These are phyloP conservation scores for Rhynchospora tenuis DNA, from an alignment of 176 grass and related monocot species.

Conservation along the genomic window DNA sequence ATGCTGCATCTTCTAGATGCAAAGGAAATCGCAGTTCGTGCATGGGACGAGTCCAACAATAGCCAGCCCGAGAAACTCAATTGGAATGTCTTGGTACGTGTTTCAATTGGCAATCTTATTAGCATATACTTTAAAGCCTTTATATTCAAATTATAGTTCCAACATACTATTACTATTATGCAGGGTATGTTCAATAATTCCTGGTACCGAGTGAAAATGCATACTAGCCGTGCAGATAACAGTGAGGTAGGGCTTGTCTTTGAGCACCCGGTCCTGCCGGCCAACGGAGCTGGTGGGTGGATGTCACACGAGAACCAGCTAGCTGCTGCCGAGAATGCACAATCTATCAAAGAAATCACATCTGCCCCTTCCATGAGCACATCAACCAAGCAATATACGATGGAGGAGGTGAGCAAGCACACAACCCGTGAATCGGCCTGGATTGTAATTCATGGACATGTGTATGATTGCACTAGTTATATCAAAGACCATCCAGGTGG, in stretches of 20 bases:
- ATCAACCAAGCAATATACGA: not conserved
- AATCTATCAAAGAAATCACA: conserved; percentile 36
- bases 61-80: conserved; percentile 22
- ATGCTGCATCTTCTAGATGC: too few relatives aligned
- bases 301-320: conserved; percentile 40
- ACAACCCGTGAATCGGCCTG: conserved; percentile 55
- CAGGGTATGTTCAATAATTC: conserved; percentile 88
- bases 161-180: not conserved
- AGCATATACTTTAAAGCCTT: not conserved
- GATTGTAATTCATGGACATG: conserved; percentile 82
- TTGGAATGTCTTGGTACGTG: too few relatives aligned
- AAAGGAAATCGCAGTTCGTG: conserved; percentile 32
- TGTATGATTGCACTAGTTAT: conserved; percentile 85
- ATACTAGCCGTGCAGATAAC: conserved; percentile 29
- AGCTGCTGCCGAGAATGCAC: not conserved
- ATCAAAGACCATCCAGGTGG: conserved; percentile 85
- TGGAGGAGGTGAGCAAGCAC: conserved; percentile 67
- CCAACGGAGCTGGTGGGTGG: conserved; percentile 48
- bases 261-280: conserved; percentile 64
- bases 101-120: too few relatives aligned
- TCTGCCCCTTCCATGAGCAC: conserved; percentile 37
- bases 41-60: conserved; percentile 76
- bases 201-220: conserved; percentile 64
- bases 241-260: conserved; percentile 52
- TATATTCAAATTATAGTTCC: conserved; percentile 17